These are phyloP conservation scores for Paramecium sexaurelia DNA, from an alignment of 73 alveolate species.

Conservation along the genomic window DNA sequence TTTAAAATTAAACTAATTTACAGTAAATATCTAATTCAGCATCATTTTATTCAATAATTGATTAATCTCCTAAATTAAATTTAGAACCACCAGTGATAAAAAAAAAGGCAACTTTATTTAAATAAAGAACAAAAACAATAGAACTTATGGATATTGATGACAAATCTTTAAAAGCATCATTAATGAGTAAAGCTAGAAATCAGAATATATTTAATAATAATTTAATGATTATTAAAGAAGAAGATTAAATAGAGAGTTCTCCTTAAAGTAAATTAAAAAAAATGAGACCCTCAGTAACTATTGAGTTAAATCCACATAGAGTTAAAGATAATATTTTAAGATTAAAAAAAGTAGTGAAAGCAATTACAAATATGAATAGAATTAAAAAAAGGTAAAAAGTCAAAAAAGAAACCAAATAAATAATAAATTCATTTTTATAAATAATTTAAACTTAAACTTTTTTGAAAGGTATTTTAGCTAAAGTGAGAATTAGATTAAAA, in stretches of 20 bases:
- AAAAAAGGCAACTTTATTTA: conserved; percentile 1
- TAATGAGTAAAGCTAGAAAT: conserved; percentile 8
- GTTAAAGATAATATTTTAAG: not conserved
- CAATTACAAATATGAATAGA: not conserved
- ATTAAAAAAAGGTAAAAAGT: not conserved
- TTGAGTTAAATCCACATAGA: not conserved
- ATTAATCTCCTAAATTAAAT: not conserved
- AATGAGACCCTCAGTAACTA: not conserved
- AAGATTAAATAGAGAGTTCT: not conserved
- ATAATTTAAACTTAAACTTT: not conserved
- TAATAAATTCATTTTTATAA: not conserved
- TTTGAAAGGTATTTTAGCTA: not conserved
- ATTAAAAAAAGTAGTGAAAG: not conserved
- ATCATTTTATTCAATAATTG: not conserved
- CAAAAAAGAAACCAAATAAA: not conserved
- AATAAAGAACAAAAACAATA: not conserved
- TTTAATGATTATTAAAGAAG: not conserved
- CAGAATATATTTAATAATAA: not conserved
- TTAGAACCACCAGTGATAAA: not conserved
- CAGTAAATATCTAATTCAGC: not conserved
- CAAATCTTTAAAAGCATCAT: not conserved
- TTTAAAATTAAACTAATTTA: not conserved
- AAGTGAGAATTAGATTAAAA: not conserved
- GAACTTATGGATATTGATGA: not conserved
- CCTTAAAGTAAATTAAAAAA: not conserved